phyloP scores from a whole-genome alignment of 768 basidiomycete species.

The Boletus sp. region DNA sequence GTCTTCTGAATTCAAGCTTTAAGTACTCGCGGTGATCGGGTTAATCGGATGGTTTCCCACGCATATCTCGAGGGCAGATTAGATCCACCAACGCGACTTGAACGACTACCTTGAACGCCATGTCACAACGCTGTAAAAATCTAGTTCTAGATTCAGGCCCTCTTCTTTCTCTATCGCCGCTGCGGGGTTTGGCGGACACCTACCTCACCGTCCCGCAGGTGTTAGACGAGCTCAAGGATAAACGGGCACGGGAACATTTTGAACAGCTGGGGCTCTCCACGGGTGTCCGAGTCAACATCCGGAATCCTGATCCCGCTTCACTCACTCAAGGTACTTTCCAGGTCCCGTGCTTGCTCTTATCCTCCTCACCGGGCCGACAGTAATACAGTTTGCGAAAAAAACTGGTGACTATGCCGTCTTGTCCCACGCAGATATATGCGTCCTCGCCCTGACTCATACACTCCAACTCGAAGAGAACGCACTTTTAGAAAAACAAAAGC shows the following conservation, averaged over 20 bases:
- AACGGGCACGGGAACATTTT: conserved; percentile 83
- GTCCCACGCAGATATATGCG: conserved; percentile 86
- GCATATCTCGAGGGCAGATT: neutral
- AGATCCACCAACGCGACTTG: neutral
- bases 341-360: conserved; percentile 1
- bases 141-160: conserved; percentile 95
- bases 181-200: conserved; percentile 83
- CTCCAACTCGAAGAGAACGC: conserved; percentile 57
- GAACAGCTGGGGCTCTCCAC: conserved; percentile 72
- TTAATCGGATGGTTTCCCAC: neutral
- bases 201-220: conserved; percentile 92
- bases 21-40: neutral
- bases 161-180: conserved; percentile 81
- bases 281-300: conserved; percentile 72
- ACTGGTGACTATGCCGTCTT: conserved; percentile 95
- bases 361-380: conserved; percentile 41
- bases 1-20: neutral
- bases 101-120: conserved; percentile 6
- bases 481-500: conserved; percentile 25
- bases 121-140: conserved; percentile 58
- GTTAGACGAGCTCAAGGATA: conserved; percentile 85
- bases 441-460: conserved; percentile 84
- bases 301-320: conserved; percentile 66
- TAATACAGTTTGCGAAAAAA: conserved; percentile 89
- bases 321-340: conserved; percentile 55